Evolutionary conservation across 2,329 filamentous ascomycete genomes (phyloP).

Genomic region (Trichoderma koningiopsis): DNA sequence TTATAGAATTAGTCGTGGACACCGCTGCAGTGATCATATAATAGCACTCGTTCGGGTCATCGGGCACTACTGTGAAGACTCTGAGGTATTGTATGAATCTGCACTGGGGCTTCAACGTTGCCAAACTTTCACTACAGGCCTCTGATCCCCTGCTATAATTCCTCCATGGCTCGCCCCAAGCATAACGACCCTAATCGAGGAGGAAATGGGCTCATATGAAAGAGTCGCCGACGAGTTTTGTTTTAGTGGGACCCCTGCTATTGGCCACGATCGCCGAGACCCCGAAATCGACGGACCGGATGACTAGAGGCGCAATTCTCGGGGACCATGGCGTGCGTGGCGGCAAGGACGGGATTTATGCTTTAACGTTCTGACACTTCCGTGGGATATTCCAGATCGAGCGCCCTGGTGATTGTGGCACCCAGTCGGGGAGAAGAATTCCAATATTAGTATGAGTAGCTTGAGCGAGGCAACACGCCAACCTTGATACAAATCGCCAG

Average conservation of each 20-base stretch:
- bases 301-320: conserved; percentile 23
- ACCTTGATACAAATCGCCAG: background rate
- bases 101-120: conserved; percentile 1
- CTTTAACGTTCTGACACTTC: conserved; percentile 3
- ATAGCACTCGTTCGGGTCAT: conserved; percentile 3
- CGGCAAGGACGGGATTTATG: conserved; percentile 2
- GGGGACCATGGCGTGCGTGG: conserved; percentile 27
- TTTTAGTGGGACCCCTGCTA: conserved; percentile 19
- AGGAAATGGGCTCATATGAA: background rate
- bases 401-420: background rate
- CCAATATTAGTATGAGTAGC: background rate
- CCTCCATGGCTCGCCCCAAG: background rate
- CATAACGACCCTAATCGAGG: background rate
- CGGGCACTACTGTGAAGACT: conserved; percentile 1
- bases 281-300: conserved; percentile 19
- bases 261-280: conserved; percentile 24
- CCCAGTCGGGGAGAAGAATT: background rate
- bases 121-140: background rate
- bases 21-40: background rate
- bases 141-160: background rate
- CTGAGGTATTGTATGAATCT: background rate
- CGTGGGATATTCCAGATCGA: background rate
- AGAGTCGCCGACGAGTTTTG: conserved; percentile 22
- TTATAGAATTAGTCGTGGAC: background rate
- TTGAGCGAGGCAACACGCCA: background rate